These are phyloP conservation scores for Arthroderma sp. DNA, from an alignment of 2,329 filamentous ascomycete species.

Conservation along the genomic window DNA sequence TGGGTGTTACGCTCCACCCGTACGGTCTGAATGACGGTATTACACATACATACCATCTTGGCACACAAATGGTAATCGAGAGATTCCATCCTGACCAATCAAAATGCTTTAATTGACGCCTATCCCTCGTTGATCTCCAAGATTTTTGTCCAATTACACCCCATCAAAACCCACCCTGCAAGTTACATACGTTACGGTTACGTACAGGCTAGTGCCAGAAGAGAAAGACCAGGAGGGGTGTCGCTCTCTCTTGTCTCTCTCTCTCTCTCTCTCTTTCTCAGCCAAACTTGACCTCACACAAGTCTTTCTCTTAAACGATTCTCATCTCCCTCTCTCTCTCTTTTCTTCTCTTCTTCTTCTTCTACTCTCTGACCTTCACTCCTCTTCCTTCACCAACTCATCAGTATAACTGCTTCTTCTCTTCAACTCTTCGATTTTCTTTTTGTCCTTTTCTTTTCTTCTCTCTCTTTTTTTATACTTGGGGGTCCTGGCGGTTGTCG, in stretches of 20 bases:
- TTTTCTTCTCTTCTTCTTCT: background rate
- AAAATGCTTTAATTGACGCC: too few relatives aligned
- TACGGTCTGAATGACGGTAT: too few relatives aligned
- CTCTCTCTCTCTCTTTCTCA: conserved; percentile 9
- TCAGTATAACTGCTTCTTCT: conserved; percentile 1
- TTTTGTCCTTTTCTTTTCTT: background rate
- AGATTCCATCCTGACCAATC: too few relatives aligned
- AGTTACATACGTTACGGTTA: too few relatives aligned
- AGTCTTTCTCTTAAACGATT: background rate
- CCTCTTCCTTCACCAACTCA: background rate
- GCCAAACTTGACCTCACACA: conserved; percentile 4
- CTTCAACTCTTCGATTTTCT: background rate
- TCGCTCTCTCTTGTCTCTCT: conserved; percentile 10
- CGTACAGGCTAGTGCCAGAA: too few relatives aligned
- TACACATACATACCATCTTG: too few relatives aligned
- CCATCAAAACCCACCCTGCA: too few relatives aligned
- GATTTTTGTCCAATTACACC: too few relatives aligned
- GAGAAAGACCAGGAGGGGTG: background rate
- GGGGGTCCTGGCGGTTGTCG: too few relatives aligned
- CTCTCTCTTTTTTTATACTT: background rate
- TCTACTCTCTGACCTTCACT: background rate
- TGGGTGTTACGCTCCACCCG: too few relatives aligned
- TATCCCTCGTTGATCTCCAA: too few relatives aligned
- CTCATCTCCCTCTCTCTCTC: background rate
- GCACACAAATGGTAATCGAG: too few relatives aligned